Base-by-base conservation (phyloP, 495 filamentous ascomycete genomes). In the Parachaetomium inaequale region DNA sequence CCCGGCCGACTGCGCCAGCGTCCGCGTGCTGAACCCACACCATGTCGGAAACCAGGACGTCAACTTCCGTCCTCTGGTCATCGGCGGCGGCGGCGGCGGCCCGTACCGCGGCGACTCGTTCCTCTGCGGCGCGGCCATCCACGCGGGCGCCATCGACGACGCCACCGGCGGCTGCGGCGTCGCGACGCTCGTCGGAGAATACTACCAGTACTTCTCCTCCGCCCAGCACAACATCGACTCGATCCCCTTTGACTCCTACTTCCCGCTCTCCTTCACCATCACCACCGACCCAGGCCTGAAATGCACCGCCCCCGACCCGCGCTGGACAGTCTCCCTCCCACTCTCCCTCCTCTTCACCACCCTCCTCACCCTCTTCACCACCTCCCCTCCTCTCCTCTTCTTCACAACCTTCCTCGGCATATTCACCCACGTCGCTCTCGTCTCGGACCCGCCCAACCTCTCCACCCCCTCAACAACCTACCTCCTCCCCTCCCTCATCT, bases 401-500 rank as follows among this genome's bases (percentile, higher is more conserved):
- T 87, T 85, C 67, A 83, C 85, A 38, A 79, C 84, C 14, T 93
- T 93, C 67, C 78, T 81, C 47, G 87, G 85, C 57, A 75, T 92
- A 23, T 93, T 92, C 70, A 86, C 85, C 68, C 88, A 93, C 62
- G 88, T 92, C 19, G 89, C 87, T 7, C 74, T 95, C 57, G 88
- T 88, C 40, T 90, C 88, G 0, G 91, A 96, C 71, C 87, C 88
- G 12, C 89, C 91, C 3, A 68, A 67, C 11, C 79, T 64, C 40
- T 63, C 63, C 4, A 57, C 61, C 28, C 58, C 32, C 0, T 77
- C 91, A 4, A 70, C 94, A 25, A 87, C 88, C 57, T 85, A 86
- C 29, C 84, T 92, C 63, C 74, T 95, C n/a, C 92, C 92, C 0
- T 88, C 90, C n/a, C 82, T 86, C 34, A 89, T 94, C 58, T 91